Evolutionary conservation across 192 early-diverging fungal genomes (phyloP), one percentile per base, ranked within the genome.

Genomic region (Geranomyces michiganensis): DNA sequence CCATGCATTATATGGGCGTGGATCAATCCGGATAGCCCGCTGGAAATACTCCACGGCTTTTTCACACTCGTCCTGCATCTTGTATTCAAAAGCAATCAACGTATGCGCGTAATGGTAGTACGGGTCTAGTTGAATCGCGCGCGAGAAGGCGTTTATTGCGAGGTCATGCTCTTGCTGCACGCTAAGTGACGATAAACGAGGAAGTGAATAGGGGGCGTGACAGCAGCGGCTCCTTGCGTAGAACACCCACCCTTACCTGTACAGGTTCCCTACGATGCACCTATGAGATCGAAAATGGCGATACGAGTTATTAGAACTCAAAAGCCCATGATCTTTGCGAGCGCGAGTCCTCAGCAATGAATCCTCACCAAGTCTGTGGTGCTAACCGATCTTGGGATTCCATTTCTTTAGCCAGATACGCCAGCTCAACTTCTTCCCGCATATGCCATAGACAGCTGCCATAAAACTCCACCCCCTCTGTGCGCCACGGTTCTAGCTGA

Each of bases 381-480:
- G 88, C 85, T 13, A 75, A 79, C 43, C 86, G 82, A 41, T 92
- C 87, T 6, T 79, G 65, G 5, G 86, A 80, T 14, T 92, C 81
- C 73, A 97, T 81, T 12, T 88, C 83, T 66, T 94, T 89, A 0
- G 91, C 93, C 45, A 97, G 79, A 51, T 83, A 81, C 14, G 90
- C 88, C 47, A 96, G 80, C 44, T 74, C 77, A n/a, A 86, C 85
- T 27, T 92, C 90, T 67, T 88, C 82, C 53, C 83, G 83, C 58
- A 92, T 73, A 67, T 96, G 94, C 95, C 95, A 97, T 44, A 97
- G 72, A 31, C 88, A 82, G 13, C 91, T 91, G 21, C 92, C 93
- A 69, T 91, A 96, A 8, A 89, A 72, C 62, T 97, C 95, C 91
- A 96, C 91, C 49, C 90, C 90, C 32, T 86, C 83, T 29, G 89